phyloP scores from a whole-genome alignment of 108 stramenopile species.

The Skeletonema costatum region DNA sequence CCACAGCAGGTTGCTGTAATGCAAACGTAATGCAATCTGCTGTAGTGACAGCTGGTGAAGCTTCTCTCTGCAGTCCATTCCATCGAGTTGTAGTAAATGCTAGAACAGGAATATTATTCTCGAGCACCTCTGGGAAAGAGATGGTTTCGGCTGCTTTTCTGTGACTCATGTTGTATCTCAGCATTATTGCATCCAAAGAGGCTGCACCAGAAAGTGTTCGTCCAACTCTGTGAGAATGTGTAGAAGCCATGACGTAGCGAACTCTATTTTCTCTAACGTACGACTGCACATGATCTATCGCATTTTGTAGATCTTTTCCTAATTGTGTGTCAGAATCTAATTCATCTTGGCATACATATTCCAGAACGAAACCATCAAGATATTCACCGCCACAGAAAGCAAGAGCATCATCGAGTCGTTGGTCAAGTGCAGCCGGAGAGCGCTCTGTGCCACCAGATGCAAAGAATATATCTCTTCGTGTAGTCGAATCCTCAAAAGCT shows the following conservation, averaged over 20 bases:
- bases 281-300: constrained; percentile 15
- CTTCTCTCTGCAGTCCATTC: constrained; percentile 28
- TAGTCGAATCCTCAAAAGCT: background rate
- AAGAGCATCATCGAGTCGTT: constrained; percentile 33
- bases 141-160: constrained; percentile 29
- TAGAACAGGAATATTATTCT: constrained; percentile 32
- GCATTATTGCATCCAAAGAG: constrained; percentile 26
- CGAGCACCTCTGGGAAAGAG: constrained; percentile 22
- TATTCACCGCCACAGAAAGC: constrained; percentile 37
- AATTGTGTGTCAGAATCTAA: background rate
- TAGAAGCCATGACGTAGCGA: constrained; percentile 37
- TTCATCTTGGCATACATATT: constrained; percentile 46
- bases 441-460: constrained; percentile 39
- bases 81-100: constrained; percentile 50
- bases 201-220: constrained; percentile 9
- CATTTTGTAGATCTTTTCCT: constrained; percentile 12
- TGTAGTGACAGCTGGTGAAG: constrained; percentile 14
- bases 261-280: constrained; percentile 20
- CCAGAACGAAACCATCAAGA: constrained; percentile 41
- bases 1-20: constrained; percentile 25
- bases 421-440: constrained; percentile 10
- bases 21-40: constrained; percentile 45
- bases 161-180: constrained; percentile 41
- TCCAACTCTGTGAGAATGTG: constrained; percentile 42
- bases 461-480: constrained; percentile 35